phyloP scores from a whole-genome alignment of 2,329 filamentous ascomycete species.

The Monosporascus sp. region DNA sequence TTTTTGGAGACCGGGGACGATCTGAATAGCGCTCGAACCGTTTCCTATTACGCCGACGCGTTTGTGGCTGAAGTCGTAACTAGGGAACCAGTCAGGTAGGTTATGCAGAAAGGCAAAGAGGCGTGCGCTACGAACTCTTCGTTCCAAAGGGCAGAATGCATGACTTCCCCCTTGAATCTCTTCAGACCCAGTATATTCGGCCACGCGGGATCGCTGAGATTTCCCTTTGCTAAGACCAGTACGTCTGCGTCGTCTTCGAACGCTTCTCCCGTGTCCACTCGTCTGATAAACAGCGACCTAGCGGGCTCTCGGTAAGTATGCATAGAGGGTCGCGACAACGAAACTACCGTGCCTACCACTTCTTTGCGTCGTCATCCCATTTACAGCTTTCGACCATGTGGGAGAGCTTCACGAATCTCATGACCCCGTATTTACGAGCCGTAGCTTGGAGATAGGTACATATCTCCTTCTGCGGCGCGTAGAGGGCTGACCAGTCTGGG shows the following conservation, averaged over 20 bases:
- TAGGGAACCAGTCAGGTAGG: constrained; percentile 11
- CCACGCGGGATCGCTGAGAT: constrained; percentile 38
- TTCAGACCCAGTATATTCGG: constrained; percentile 37
- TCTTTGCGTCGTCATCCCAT: constrained; percentile 34
- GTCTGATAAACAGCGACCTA: constrained; percentile 30
- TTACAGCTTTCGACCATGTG: constrained; percentile 35
- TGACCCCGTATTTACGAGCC: constrained; percentile 40
- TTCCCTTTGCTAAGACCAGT: constrained; percentile 36
- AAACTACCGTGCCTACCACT: constrained; percentile 26
- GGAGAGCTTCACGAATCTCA: constrained; percentile 39
- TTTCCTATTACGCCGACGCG: constrained; percentile 46
- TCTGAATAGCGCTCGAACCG: constrained; percentile 48
- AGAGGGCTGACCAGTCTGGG: constrained; percentile 47
- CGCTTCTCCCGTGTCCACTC: constrained; percentile 28
- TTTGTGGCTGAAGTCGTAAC: constrained; percentile 43
- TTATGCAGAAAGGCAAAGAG: not conserved
- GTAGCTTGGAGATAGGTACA: constrained; percentile 42
- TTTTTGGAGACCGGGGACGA: constrained; percentile 44
- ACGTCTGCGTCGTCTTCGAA: constrained; percentile 36
- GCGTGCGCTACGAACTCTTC: constrained; percentile 21
- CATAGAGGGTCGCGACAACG: not conserved
- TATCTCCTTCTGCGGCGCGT: constrained; percentile 44
- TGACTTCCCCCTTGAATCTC: constrained; percentile 35
- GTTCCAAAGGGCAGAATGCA: constrained; percentile 44
- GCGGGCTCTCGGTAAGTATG: not conserved